These are phyloP conservation scores for sorghum (Sorghum bicolor) DNA, from an alignment of 176 grass and related monocot genomes.

Conservation along the genomic window Sorghum_bicolor_NCBIv3 NC_012872.2:58503001-58503500, in stretches of 20 bases:
- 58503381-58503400: background rate
- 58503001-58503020: background rate
- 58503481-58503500: background rate
- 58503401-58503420: background rate
- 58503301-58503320: background rate
- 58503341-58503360: too few species aligned
- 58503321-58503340: background rate
- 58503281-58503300: background rate
- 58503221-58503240: background rate
- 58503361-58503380: background rate
- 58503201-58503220: background rate
- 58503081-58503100: too few species aligned
- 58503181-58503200: background rate
- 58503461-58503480: background rate
- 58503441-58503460: background rate
- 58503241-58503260: background rate
- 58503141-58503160: background rate
- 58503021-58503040: background rate
- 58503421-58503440: background rate
- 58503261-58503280: background rate
- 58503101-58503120: too few species aligned
- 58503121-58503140: background rate
- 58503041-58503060: too few species aligned
- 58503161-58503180: background rate
- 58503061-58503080: too few species aligned